These are phyloP conservation scores for Collybia sordida DNA, from an alignment of 768 basidiomycete species.

Conservation along the genomic window DNA sequence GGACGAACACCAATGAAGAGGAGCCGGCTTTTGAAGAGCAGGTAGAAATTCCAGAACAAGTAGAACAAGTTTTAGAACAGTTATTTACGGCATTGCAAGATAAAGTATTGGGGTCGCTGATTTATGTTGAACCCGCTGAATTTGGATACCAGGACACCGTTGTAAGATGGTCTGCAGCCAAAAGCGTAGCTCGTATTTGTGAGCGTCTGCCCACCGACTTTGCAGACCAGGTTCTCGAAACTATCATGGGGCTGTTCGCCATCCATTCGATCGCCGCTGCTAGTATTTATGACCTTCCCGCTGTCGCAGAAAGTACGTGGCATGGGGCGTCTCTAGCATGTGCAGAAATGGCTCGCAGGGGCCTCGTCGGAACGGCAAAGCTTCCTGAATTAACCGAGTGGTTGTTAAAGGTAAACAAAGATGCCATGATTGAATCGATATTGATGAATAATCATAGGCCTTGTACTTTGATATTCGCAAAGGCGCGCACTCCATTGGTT, in stretches of 20 bases:
- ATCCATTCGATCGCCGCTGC: conserved; percentile 70
- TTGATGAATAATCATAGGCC: conserved; percentile 49
- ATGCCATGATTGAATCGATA: conserved; percentile 1
- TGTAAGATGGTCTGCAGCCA: conserved; percentile 93
- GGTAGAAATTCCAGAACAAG: conserved; percentile 72
- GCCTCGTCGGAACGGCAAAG: conserved; percentile 57
- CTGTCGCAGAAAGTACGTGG: conserved; percentile 86
- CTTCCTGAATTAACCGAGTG: conserved; percentile 71
- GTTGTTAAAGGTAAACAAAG: conserved; percentile 66
- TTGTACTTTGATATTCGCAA: conserved; percentile 90
- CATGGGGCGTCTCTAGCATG: conserved; percentile 92
- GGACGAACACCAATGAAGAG: conserved; percentile 16
- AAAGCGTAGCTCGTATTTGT: conserved; percentile 83
- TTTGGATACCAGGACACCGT: conserved; percentile 72
- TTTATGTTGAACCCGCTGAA: too few relatives aligned
- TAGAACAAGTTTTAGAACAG: conserved; percentile 72
- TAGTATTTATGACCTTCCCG: conserved; percentile 67
- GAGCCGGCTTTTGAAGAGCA: conserved; percentile 33
- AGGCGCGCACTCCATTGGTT: conserved; percentile 91
- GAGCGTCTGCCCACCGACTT: conserved; percentile 78
- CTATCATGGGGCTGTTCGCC: conserved; percentile 71
- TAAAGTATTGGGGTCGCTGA: conserved; percentile 46
- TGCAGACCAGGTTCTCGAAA: conserved; percentile 78
- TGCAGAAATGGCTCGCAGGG: conserved; percentile 89
- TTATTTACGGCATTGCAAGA: conserved; percentile 78